phyloP scores from a whole-genome alignment of 805 yeast species.

The Starmerella bombicola region DNA sequence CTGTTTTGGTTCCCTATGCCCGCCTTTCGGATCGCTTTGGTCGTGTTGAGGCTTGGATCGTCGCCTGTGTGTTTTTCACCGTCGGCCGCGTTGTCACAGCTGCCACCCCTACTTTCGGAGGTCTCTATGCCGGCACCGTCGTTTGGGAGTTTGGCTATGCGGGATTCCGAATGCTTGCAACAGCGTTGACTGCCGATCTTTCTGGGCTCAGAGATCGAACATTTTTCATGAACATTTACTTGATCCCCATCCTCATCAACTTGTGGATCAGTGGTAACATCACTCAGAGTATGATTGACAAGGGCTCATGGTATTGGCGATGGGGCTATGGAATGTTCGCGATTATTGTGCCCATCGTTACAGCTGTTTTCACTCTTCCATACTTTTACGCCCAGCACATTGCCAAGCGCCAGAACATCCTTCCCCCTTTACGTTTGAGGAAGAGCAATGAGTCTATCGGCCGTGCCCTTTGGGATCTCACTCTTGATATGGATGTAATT shows the following conservation, averaged over 20 bases:
- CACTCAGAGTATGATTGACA: constrained; percentile 14
- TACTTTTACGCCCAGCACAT: constrained; percentile 44
- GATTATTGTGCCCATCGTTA: constrained; percentile 52
- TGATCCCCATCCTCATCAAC: constrained; percentile 61
- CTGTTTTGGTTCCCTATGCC: constrained; percentile 52
- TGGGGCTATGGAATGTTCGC: constrained; percentile 79
- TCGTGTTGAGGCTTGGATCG: constrained; percentile 40
- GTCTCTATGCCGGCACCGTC: constrained; percentile 55
- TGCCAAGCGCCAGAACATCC: constrained; percentile 37
- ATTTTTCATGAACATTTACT: constrained; percentile 49
- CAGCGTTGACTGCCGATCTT: constrained; percentile 51
- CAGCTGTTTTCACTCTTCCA: constrained; percentile 44
- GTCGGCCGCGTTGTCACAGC: constrained; percentile 55
- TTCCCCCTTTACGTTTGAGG: constrained; percentile 9
- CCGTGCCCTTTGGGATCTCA: constrained; percentile 24
- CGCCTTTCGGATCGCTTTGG: constrained; percentile 55
- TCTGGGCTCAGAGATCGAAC: constrained; percentile 61
- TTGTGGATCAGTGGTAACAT: constrained; percentile 63
- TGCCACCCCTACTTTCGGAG: constrained; percentile 44
- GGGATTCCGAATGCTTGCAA: constrained; percentile 46
- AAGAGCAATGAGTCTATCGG: constrained; percentile 27
- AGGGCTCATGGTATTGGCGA: constrained; percentile 35
- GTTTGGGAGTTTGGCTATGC: constrained; percentile 47
- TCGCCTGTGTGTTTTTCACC: constrained; percentile 42
- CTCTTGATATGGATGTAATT: constrained; percentile 52